phyloP scores from a whole-genome alignment of 1,284 basidiomycete species.

The Spongiforma sp. region DNA sequence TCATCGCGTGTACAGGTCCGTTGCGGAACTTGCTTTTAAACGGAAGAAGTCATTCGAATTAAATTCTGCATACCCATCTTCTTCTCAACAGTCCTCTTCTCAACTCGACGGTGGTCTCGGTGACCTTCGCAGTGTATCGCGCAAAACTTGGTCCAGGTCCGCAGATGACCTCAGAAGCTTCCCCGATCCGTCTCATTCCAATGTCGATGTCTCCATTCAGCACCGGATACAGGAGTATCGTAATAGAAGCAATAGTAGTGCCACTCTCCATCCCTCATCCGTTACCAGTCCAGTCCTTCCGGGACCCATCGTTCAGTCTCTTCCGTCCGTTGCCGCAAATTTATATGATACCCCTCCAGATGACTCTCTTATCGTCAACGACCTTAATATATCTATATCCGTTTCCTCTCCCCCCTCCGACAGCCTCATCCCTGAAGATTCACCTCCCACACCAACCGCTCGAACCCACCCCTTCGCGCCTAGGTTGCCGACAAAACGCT shows the following conservation, averaged over 20 bases:
- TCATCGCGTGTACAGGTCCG: conserved; percentile 55
- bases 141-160: conserved; percentile 77
- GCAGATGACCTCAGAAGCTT: conserved; percentile 76
- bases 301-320: conserved; percentile 49
- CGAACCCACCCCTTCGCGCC: conserved; percentile 65
- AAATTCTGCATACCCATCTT: conserved; percentile 40
- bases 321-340: conserved; percentile 43
- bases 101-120: conserved; percentile 49
- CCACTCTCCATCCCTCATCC: conserved; percentile 34
- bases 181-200: conserved; percentile 47
- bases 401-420: conserved; percentile 37
- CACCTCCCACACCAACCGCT: conserved; percentile 26
- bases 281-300: conserved; percentile 34
- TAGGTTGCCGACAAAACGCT: conserved; percentile 69
- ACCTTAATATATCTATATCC: conserved; percentile 42
- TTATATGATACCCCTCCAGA: conserved; percentile 31
- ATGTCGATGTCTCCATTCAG: conserved; percentile 58
- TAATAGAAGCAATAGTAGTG: conserved; percentile 48
- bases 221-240: conserved; percentile 68
- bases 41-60: conserved; percentile 55
- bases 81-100: conserved; percentile 46
- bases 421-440: conserved; percentile 29
- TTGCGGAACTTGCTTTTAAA: conserved; percentile 64
- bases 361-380: conserved; percentile 19
- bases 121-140: conserved; percentile 70